Base-by-base conservation (phyloP, 768 basidiomycete genomes). In the Lactifluus subvellereus region DNA sequence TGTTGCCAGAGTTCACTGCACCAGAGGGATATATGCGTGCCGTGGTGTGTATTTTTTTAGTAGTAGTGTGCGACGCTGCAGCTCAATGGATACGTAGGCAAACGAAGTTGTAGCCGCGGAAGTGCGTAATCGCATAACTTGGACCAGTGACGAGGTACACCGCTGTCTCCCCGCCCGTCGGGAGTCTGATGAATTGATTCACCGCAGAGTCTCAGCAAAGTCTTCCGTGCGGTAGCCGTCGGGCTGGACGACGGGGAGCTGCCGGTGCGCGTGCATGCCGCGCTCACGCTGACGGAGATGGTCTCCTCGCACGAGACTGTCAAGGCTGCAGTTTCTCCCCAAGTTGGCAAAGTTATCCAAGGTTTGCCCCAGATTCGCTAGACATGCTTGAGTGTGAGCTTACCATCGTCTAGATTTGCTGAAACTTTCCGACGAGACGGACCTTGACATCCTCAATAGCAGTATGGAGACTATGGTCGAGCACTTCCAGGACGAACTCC, bases 391-490 rank as follows among this genome's bases (percentile, higher is more conserved):
- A 40, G 38, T 33, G 27, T 32, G 35, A 10, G 4, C 57, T 63
- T 35, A 63, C 27, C 37, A 38, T 22, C 47, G 1, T n/a, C 14
- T 64, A 91, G 91, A 89, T 71, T 77, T 94, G n/a, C 81, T 94
- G 68, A 91, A 91, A 72, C 79, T 96, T 49, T 85, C 89, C n/a
- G 89, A 94, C 71, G 90, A 94, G 74, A 92, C 91, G 50, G 93
- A 95, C 72, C 76, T 96, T 49, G 92, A 95, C 71, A 81, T 91
- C 53, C 78, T 94, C 59, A 92, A 91, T 70, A 79, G 77, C 64
- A 83, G 87, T 69, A 91, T 93, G 87, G 89, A 92, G 69, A 82
- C 84, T 30, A 87, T 95, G 83, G 93, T 94, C 16, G 85, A 91
- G 67, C 82, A 83, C 47, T 96, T 91, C 82, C 86, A 89, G 70